Base-by-base conservation (phyloP, 805 yeast species). In the Wilhelminamyces savonicus region DNA sequence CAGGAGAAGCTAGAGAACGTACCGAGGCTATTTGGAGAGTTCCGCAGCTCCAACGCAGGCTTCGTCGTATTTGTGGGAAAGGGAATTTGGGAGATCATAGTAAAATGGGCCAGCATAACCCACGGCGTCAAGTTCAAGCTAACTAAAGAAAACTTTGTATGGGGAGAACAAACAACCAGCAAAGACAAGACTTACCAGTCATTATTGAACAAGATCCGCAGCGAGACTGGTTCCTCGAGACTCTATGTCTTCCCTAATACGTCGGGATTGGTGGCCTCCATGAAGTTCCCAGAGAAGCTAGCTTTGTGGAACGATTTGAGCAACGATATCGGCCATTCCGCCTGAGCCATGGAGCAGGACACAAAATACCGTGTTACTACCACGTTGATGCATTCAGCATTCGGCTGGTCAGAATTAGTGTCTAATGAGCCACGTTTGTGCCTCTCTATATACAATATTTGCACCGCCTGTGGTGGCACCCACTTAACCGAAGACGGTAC, bases 221-320 rank as follows among this genome's bases (percentile, higher is more conserved):
- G n/a, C n/a, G n/a, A n/a, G n/a, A n/a, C n/a, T n/a, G n/a, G n/a
- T 39, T 52, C 34, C 9, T 35, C 46, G n/a, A 34, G 45, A 4
- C 48, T 74, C 0, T 76, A 66, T 50, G 86, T 82, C 5, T 66
- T 80, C 16, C 87, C 88, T 3, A 77, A 77, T 26, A 80, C 88
- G 0, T 78, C 86, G 4, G 90, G 90, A 2, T 52, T 82, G 6
- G 88, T 78, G 7, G 67, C 79, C 7, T 54, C 52, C 39, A 55
- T 76, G 44, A 54, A 62, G 17, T 58, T 56, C 32, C 56, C 52
- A 0, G 65, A 61, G 23, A 76, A 76, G 44, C 44, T 73, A 29
- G 42, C 33, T 4, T 39, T 69, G 12, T 80, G 86, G 86, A 42
- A 44, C 10, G 50, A 50, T 9, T 41, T 79, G 31, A 46, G 48